These are phyloP conservation scores for Pilobolus umbonatus DNA, from an alignment of 192 early-diverging fungal species.

Conservation along the genomic window DNA sequence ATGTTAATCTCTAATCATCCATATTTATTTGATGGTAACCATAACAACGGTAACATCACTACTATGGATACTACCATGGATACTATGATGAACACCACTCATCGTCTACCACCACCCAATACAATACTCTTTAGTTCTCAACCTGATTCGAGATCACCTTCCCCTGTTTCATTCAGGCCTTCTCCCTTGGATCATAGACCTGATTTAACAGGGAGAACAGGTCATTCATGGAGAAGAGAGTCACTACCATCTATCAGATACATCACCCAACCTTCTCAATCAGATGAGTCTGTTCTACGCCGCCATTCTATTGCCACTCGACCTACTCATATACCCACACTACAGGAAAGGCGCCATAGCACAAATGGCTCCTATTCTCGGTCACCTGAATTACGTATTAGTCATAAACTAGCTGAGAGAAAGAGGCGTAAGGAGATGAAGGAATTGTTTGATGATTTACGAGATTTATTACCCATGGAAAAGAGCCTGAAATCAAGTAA, in stretches of 20 bases:
- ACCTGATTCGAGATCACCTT: conserved; percentile 9
- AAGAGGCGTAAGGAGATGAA: conserved; percentile 90
- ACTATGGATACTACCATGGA: no score
- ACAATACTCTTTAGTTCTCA: conserved; percentile 6
- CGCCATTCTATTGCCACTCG: conserved; percentile 22
- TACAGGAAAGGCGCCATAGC: not conserved
- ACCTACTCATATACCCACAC: conserved; percentile 1
- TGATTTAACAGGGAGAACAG: conserved; percentile 32
- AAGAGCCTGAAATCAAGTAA: conserved; percentile 78
- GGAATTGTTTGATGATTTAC: conserved; percentile 81
- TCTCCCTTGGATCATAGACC: conserved; percentile 35
- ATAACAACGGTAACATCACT: no score
- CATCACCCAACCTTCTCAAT: not conserved
- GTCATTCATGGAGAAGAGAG: conserved; percentile 32
- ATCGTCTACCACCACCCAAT: not conserved
- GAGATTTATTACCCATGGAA: conserved; percentile 73
- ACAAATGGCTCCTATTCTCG: conserved; percentile 58
- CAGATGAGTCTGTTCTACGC: not conserved
- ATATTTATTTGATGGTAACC: no score
- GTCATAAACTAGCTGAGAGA: conserved; percentile 84
- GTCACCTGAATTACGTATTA: conserved; percentile 75
- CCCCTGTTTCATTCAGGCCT: conserved; percentile 16
- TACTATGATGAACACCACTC: no score
- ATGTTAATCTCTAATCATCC: conserved; percentile 3
- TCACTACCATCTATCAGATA: conserved; percentile 40